Evolutionary conservation across 768 basidiomycete species (phyloP), one percentile per base, ranked within the genome.

Genomic region (Lyophyllum semitale): DNA sequence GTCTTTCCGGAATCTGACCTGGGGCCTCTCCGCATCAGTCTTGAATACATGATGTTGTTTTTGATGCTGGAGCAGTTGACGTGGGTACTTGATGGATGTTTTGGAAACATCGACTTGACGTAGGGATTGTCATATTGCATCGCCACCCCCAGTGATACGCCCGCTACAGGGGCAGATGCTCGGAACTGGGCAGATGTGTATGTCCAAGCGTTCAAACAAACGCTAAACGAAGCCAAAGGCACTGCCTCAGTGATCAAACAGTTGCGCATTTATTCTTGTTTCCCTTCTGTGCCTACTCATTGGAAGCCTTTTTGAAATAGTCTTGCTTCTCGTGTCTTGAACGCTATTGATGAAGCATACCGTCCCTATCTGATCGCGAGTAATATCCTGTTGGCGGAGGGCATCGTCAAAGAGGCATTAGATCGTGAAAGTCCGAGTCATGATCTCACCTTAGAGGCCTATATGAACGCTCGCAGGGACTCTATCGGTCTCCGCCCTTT

Each of bases 61-160:
- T 20, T 54, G 13, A 50, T 54, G 37, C 20, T 58, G 17, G 57
- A 58, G n/a, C 57, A 59, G 13, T 17, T 59, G 35, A 59, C 57
- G 53, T 54, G 44, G 42, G 57, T 30, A 48, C 22, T 9, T 26
- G 26, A 45, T 12, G 35, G 38, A 6, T 17, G 11, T 15, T 3
- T 0, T 13, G 23, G 22, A 48, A 25, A 48, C 4, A 27, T n/a
- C 2, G 11, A 38, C n/a, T n/a, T n/a, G n/a, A n/a, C n/a, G 13
- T 43, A 20, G 27, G 29, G 15, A 11, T 5, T n/a, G n/a, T n/a
- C n/a, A n/a, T n/a, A n/a, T n/a, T 43, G 3, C 29, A 18, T 25
- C 17, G 25, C 32, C 25, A 29, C 12, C 11, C 26, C 23, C 29
- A 59, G 57, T 13, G 57, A 59, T 37, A 26, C 53, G 23, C 57